Percentiles rank a stretch among this genome's conserved stretches.
Conservation (phyloP, 768 basidiomycete species). For the Agrocybe pediades region DNA sequence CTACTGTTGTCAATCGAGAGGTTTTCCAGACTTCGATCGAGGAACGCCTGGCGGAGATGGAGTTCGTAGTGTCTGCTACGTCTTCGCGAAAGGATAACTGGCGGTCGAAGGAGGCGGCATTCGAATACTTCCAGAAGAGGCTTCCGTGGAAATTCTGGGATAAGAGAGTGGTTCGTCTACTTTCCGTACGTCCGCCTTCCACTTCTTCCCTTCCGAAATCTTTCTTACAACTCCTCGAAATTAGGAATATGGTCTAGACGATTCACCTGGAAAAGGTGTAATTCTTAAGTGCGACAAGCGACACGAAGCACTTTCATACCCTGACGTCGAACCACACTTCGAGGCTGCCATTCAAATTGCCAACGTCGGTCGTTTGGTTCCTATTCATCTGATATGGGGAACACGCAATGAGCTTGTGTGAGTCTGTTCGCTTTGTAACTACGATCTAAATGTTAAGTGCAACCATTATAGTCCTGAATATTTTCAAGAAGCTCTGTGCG, state of each 20-base stretch:
- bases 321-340: constrained; percentile 45
- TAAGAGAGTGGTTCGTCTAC: constrained; percentile 34
- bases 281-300: constrained; percentile 44
- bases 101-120: constrained; percentile 41
- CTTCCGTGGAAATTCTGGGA: constrained; percentile 52
- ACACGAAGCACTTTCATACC: constrained; percentile 49
- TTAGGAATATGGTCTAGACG: constrained; percentile 39
- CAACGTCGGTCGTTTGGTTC: constrained; percentile 33
- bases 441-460: not conserved
- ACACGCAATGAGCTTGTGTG: constrained; percentile 45
- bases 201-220: not conserved
- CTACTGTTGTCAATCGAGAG: constrained; percentile 40
- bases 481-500: constrained; percentile 44
- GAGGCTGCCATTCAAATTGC: constrained; percentile 36
- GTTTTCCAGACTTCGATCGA: constrained; percentile 36
- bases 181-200: constrained; percentile 33
- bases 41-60: constrained; percentile 38
- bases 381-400: constrained; percentile 53
- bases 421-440: constrained; percentile 14
- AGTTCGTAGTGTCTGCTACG: constrained; percentile 37
- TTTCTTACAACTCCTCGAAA: not conserved
- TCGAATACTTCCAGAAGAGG: constrained; percentile 41
- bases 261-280: constrained; percentile 27
- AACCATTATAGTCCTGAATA: constrained; percentile 42
- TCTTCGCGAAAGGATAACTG: constrained; percentile 39